Evolutionary conservation across 2,329 filamentous ascomycete genomes (phyloP), one percentile per base, ranked within the genome.

Genomic region (Lasiodiplodia sp.): DNA sequence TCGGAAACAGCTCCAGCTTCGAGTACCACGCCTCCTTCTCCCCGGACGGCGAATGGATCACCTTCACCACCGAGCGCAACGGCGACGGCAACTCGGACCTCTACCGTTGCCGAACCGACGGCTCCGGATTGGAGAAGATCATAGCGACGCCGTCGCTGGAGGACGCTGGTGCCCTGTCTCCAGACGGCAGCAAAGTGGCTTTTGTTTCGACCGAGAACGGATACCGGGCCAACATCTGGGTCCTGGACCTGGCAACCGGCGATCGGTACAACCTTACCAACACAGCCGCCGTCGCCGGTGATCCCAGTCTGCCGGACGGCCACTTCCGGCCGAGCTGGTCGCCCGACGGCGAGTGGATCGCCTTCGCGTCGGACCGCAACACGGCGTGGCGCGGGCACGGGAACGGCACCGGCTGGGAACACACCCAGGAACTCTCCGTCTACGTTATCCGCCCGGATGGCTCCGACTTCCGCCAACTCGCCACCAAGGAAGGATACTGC

Each of bases 21-120:
- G 81, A 83, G 31, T 83, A 81, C 68, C 81, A 83, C 62, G 79
- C 76, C 8, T 72, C 71, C 4, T 83, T 78, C 67, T 82, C 80
- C 0, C 73, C 77, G 0, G 80, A 82, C 57, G 78, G 79, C 5
- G 53, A 81, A 70, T 81, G 77, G 76, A 77, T 83, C 52, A 75
- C 75, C 3, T 83, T 83, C 69, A 83, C 79, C 2, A 76, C 73
- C 21, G 80, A 83, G 72, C 78, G 80, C 2, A 74, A 73, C 40
- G 81, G 75, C 11, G 79, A 81, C 62, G 81, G 81, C 2, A 76
- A 83, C 28, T 77, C 79, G 1, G 81, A 83, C 69, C 72, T 83
- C 23, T 83, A 82, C 69, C 78, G 79, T 5, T 72, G 79, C 25
- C 75, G 73, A 1, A 25, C 73, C 1, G 75, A 83, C 65, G 81